Percentiles rank a stretch among this genome's conserved stretches.
phyloP scores from a whole-genome alignment of 768 basidiomycete species.

The Amanita inopinata region DNA sequence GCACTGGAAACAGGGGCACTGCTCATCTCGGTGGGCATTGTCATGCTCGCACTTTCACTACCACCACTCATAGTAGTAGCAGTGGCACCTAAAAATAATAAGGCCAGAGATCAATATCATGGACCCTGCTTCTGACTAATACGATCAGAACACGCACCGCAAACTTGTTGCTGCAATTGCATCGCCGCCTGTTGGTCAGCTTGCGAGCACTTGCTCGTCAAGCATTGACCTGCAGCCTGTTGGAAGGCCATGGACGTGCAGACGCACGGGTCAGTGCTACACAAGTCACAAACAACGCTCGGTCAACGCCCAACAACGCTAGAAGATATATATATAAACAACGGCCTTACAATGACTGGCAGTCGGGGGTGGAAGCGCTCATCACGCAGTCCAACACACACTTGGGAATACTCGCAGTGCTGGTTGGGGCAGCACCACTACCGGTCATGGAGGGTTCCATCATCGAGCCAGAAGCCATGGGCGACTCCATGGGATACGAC shows the following conservation, averaged over 20 bases:
- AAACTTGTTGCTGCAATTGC: background rate
- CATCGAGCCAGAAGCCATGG: no score
- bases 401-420: background rate
- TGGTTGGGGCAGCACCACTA: background rate
- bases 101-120: no score
- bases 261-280: conserved; percentile 1
- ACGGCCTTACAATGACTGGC: conserved; percentile 1
- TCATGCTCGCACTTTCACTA: no score
- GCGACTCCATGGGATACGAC: background rate
- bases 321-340: background rate
- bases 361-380: background rate
- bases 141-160: background rate
- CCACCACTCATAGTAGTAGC: background rate
- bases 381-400: background rate
- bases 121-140: no score
- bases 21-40: no score
- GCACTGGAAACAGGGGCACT: no score
- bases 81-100: background rate
- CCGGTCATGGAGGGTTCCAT: background rate
- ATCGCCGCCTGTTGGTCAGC: conserved; percentile 1
- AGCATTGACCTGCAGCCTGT: background rate
- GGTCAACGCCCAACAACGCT: background rate
- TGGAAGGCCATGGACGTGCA: conserved; percentile 3
- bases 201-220: background rate
- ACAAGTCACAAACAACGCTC: background rate